Evolutionary conservation across 2,329 filamentous ascomycete species (phyloP), one percentile per base, ranked within the genome.

Genomic region (Paracamarosporium sp.): DNA sequence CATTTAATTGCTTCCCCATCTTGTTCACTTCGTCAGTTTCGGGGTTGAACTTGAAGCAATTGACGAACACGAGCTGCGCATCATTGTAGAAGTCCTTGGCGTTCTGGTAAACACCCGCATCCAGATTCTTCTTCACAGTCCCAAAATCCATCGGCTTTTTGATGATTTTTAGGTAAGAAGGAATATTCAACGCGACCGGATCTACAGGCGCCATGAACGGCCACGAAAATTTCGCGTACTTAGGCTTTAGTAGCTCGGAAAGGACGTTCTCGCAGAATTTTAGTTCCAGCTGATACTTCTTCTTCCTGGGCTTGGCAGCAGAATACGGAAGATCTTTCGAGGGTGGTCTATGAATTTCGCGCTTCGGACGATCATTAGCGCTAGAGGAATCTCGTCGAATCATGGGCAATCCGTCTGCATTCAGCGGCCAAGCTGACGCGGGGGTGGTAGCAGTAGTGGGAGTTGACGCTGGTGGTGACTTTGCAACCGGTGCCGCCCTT

Each of bases 101-200:
- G 55, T 85, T 92, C 64, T 87, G 85, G 71, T 98, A 98, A 55
- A 92, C 86, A 25, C 93, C 92, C 12, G 83, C 82, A 65, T 89
- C 87, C 38, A 97, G 83, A 77, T 96, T 96, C 40, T 84, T 83
- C 33, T 86, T 83, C 71, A 97, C 90, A n/a, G 92, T 97, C 15
- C 85, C 83, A 48, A 97, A 82, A 75, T 99, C 94, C 94, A 98
- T 99, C 0, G 95, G 95, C 74, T 93, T 92, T 82, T 97, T 98
- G 79, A 99, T 93, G 60, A 98, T 83, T 69, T 90, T 92, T 75
- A 95, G 92, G 74, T 99, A 99, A 24, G 90, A 89, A 0, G 95
- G 95, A 58, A 98, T 97, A 73, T 94, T 93, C 53, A 98, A 81
- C 0, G 93, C 94, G 33, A 98, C 93, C 0, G 95, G 93, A 73